Base-by-base conservation (phyloP, 2,329 filamentous ascomycete species). In the Didymosphaeria variabile region DNA sequence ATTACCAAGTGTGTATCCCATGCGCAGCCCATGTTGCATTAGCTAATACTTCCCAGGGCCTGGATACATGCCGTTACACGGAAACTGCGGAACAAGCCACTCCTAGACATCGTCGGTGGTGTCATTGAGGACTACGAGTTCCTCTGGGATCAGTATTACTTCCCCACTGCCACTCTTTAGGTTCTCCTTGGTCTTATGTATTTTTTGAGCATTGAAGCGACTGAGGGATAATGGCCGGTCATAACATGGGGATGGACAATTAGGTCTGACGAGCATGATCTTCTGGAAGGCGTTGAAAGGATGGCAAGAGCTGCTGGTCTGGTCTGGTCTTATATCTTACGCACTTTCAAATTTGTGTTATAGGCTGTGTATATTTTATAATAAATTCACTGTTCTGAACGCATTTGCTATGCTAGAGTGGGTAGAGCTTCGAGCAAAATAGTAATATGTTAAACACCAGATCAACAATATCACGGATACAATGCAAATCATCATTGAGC, bases 121-220 rank as follows among this genome's bases (percentile, higher is more conserved):
- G 90, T 99, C 49, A 80, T 98, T 65, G 93, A 97, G 76, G 95
- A 99, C 77, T 99, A 99, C 76, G 92, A 97, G 79, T 98, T 96
- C 77, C 84, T 99, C 34, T 99, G 95, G 95, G 93, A 97, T 80
- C 94, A 96, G 71, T 98, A 97, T 79, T 96, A 98, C 80, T 99
- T 98, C 79, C 85, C 87, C 19, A 90, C 87, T 1, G 84, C 87
- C 29, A 90, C 87, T 5, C 67, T 86, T 63, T 87, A 72, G 68
- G 23, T 17, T 49, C 19, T 65, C 55, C 60, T 54, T 60, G 59
- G 59, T 64, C 47, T 67, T 40, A 61, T 51, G 36, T 54, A 46
- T 52, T 53, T 19, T 36, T 56, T 5, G 26, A 31, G 23, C 15
- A 10, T 45, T 45, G 42, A 45, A 36, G 23, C 50, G 47, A 46